These are phyloP conservation scores for Lomentospora prolificans DNA, from an alignment of 2,329 filamentous ascomycete species.

Conservation along the genomic window DNA sequence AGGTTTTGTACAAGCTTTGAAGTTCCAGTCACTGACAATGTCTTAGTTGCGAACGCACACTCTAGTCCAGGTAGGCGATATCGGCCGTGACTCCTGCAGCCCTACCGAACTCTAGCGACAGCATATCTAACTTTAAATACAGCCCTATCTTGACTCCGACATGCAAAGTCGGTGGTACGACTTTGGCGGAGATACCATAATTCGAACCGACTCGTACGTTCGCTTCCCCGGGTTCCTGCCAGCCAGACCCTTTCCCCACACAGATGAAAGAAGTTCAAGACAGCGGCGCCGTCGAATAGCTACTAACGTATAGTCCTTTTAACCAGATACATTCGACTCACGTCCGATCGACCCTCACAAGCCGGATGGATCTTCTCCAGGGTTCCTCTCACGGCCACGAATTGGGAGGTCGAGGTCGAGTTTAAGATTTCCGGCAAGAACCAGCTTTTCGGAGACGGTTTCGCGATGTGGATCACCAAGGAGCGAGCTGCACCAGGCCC, in stretches of 20 bases:
- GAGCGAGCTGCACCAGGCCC: conserved; percentile 70
- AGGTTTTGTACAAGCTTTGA: background rate
- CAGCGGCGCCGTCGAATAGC: background rate
- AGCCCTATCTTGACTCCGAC: conserved; percentile 96
- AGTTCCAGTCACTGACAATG: conserved; percentile 8
- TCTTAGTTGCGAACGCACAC: conserved; percentile 76
- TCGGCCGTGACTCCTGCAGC: conserved; percentile 7
- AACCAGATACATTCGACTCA: conserved; percentile 78
- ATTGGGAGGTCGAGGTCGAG: conserved; percentile 96
- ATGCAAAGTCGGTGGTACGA: conserved; percentile 99
- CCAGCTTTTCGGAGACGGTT: conserved; percentile 87
- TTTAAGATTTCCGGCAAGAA: conserved; percentile 88
- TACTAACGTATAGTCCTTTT: background rate
- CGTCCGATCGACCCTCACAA: conserved; percentile 82
- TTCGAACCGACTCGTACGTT: conserved; percentile 57
- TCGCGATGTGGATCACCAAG: conserved; percentile 97
- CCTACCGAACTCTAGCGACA: conserved; percentile 13
- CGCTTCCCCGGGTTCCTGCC: background rate
- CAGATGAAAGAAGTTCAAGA: too few relatives aligned
- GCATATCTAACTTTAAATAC: conserved; percentile 14
- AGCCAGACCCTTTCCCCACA: background rate
- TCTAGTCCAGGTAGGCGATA: conserved; percentile 58
- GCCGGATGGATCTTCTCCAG: conserved; percentile 89
- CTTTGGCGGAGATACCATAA: conserved; percentile 90
- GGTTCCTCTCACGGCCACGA: conserved; percentile 90